Conservation (phyloP, 2,329 filamentous ascomycete species). For the Colletotrichum cereale region DNA sequence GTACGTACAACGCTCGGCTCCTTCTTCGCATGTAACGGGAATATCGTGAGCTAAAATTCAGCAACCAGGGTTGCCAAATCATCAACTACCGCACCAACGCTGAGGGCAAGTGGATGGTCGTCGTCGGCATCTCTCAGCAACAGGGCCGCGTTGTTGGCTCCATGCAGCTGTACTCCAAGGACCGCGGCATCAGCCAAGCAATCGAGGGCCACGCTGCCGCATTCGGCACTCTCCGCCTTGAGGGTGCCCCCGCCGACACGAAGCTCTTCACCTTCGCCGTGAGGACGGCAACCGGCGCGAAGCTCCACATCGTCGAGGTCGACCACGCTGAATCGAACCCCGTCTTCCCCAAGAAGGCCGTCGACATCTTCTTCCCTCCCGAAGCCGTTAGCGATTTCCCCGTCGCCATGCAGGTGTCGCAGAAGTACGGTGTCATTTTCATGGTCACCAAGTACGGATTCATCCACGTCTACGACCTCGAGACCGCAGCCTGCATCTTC, state of each 20-base stretch:
- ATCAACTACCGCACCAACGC: conserved; percentile 99
- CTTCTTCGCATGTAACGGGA: neutral
- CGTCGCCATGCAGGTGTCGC: conserved; percentile 95
- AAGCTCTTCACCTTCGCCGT: conserved; percentile 98
- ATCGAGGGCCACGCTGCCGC: conserved; percentile 98
- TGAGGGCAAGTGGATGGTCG: conserved; percentile 98
- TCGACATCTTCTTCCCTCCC: conserved; percentile 97
- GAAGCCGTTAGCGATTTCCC: conserved; percentile 98
- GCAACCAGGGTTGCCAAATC: conserved; percentile 87
- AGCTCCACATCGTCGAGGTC: conserved; percentile 97
- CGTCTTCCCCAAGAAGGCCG: conserved; percentile 92
- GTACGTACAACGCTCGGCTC: conserved; percentile 64
- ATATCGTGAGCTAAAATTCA: conserved; percentile 17
- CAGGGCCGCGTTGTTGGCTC: conserved; percentile 93
- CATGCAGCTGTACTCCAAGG: conserved; percentile 97
- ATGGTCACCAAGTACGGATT: conserved; percentile 99
- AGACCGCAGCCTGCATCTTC: conserved; percentile 95
- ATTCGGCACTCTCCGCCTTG: conserved; percentile 89
- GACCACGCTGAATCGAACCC: conserved; percentile 93
- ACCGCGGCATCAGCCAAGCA: conserved; percentile 95
- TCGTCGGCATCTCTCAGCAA: conserved; percentile 95
- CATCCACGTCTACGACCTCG: conserved; percentile 98
- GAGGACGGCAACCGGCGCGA: conserved; percentile 87
- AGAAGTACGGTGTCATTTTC: conserved; percentile 97
- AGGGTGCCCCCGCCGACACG: conserved; percentile 89